Percentiles rank a stretch among this genome's conserved stretches.
Conservation (phyloP, 2,329 filamentous ascomycete genomes). For the Fusarium protoensiforme region DNA sequence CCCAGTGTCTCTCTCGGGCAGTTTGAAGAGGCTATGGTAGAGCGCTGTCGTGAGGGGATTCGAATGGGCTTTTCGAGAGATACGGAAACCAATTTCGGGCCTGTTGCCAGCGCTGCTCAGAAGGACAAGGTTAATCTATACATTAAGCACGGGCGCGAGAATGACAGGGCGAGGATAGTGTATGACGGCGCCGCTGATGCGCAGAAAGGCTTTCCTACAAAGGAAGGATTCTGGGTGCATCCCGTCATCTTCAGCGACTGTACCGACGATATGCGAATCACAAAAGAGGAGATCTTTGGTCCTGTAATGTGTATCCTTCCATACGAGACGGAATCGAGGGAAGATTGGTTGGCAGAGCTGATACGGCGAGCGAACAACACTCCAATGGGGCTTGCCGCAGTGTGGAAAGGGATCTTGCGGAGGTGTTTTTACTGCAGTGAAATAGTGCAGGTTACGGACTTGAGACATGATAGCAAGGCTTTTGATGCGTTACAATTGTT, state of each 20-base stretch:
- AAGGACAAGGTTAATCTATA: constrained; percentile 81
- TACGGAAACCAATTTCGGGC: constrained; percentile 81
- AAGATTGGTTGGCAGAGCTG: constrained; percentile 70
- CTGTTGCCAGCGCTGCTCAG: constrained; percentile 79
- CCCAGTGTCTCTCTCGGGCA: constrained; percentile 70
- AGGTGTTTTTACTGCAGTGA: too few species aligned
- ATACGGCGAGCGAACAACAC: constrained; percentile 81
- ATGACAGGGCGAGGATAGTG: constrained; percentile 79
- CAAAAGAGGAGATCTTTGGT: constrained; percentile 87
- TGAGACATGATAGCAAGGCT: too few species aligned
- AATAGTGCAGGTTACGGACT: too few species aligned
- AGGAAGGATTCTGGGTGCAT: constrained; percentile 82
- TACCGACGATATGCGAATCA: constrained; percentile 83
- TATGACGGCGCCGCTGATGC: constrained; percentile 73
- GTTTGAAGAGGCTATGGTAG: constrained; percentile 75
- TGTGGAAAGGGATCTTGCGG: too few species aligned
- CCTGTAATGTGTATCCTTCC: constrained; percentile 85
- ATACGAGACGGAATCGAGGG: constrained; percentile 64
- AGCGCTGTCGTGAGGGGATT: constrained; percentile 69
- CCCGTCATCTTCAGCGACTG: constrained; percentile 90
- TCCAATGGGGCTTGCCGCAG: constrained; percentile 82
- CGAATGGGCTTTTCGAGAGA: constrained; percentile 82
- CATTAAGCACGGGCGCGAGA: constrained; percentile 78
- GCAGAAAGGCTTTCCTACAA: constrained; percentile 61
- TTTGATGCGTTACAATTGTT: too few species aligned